Conservation (phyloP, 176 grass and related monocot species). For the Hordeum marinum region DNA sequence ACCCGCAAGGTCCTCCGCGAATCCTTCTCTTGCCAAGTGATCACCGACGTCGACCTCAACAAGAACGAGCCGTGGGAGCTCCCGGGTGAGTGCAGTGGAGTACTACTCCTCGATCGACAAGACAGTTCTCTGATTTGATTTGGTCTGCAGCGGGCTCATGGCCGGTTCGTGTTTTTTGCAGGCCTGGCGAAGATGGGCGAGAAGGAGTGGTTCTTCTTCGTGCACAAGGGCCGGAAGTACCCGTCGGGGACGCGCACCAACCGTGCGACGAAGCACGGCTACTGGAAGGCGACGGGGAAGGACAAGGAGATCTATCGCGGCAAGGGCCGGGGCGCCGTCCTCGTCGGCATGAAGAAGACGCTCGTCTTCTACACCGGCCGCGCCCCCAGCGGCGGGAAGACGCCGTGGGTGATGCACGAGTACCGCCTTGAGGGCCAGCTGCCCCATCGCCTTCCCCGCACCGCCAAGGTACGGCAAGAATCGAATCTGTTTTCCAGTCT, state of each 20-base stretch:
- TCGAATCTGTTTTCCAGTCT: background rate
- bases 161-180: background rate
- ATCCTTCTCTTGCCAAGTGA: constrained; percentile 43
- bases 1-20: constrained; percentile 37
- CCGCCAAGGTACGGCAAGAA: constrained; percentile 47
- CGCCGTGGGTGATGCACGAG: constrained; percentile 94
- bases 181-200: constrained; percentile 84
- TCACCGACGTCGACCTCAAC: constrained; percentile 89
- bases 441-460: constrained; percentile 36
- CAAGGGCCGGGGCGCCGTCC: constrained; percentile 27
- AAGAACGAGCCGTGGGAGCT: constrained; percentile 93
- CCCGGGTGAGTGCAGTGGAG: constrained; percentile 18
- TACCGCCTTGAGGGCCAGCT: constrained; percentile 71
- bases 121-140: background rate
- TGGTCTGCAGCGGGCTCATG: background rate
- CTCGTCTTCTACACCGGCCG: constrained; percentile 93
- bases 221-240: constrained; percentile 89
- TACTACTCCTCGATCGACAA: background rate
- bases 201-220: constrained; percentile 93
- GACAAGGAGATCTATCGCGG: constrained; percentile 89
- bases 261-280: constrained; percentile 62
- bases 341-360: constrained; percentile 99
- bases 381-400: constrained; percentile 78
- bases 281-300: constrained; percentile 95
- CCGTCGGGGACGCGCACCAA: constrained; percentile 86